A percentile compares a stretch with the other conserved stretches of the same genome.
Evolutionary conservation across 2,329 filamentous ascomycete genomes (phyloP).

Genomic region (Cylindrodendrum hubeiense): DNA sequence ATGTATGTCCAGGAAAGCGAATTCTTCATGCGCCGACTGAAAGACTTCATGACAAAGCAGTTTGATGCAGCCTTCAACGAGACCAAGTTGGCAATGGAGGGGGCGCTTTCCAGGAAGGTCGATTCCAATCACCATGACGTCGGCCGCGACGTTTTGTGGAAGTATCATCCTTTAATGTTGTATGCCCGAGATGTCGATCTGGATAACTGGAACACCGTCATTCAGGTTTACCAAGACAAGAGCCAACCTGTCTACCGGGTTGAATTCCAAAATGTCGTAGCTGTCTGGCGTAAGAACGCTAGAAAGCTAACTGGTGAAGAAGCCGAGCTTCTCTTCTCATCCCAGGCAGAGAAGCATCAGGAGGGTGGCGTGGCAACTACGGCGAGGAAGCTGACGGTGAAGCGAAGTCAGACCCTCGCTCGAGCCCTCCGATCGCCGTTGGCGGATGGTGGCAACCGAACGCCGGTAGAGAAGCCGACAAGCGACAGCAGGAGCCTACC

Average conservation of each 20-base stretch:
- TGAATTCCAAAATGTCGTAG: constrained; percentile 82
- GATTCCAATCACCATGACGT: constrained; percentile 78
- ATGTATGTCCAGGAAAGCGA: constrained; percentile 84
- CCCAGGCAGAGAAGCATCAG: constrained; percentile 85
- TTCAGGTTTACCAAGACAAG: constrained; percentile 84
- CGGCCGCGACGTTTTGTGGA: constrained; percentile 83
- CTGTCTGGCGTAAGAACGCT: constrained; percentile 84
- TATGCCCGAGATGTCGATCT: constrained; percentile 89
- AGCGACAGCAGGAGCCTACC: constrained; percentile 77
- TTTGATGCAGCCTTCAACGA: constrained; percentile 82
- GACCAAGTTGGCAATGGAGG: constrained; percentile 73
- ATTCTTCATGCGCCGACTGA: constrained; percentile 82
- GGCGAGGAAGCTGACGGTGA: constrained; percentile 92
- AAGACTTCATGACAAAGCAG: constrained; percentile 84
- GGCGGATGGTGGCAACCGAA: constrained; percentile 68
- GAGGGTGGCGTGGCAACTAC: constrained; percentile 77
- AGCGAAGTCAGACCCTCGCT: constrained; percentile 89
- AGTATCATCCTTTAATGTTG: constrained; percentile 87
- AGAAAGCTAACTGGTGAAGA: constrained; percentile 83
- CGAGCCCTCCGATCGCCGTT: constrained; percentile 77
- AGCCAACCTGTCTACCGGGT: constrained; percentile 82
- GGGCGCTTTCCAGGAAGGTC: constrained; percentile 73
- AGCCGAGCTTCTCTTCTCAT: constrained; percentile 87
- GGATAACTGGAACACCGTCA: constrained; percentile 82
- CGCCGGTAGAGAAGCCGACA: constrained; percentile 67